Conservation (phyloP, 768 basidiomycete genomes). For the Cystobasidium onofrii region DNA sequence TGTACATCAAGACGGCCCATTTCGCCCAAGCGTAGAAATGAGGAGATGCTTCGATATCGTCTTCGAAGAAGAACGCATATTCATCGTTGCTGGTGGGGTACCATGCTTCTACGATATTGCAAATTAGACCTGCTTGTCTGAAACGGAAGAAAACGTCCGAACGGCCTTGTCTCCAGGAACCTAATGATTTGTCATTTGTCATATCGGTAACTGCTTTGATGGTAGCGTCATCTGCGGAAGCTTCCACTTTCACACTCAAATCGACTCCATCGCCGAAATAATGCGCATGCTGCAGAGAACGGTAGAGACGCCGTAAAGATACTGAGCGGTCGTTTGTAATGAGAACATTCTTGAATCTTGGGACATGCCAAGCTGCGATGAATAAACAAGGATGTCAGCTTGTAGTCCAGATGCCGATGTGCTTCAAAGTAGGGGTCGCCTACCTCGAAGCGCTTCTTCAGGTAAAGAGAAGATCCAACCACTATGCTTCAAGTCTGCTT, state of each 20-base stretch:
- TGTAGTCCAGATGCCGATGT: background rate
- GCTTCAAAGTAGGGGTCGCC: conserved; percentile 36
- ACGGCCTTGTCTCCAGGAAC: conserved; percentile 58
- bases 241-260: conserved; percentile 68
- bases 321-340: conserved; percentile 68
- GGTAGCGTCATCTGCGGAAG: conserved; percentile 58
- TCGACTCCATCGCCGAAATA: conserved; percentile 63
- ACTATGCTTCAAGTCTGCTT: conserved; percentile 51
- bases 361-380: conserved; percentile 62
- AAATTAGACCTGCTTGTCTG: conserved; percentile 65
- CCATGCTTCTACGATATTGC: conserved; percentile 82
- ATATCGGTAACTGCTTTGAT: background rate
- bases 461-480: conserved; percentile 61
- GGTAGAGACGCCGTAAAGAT: conserved; percentile 61
- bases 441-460: conserved; percentile 57
- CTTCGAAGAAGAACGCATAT: conserved; percentile 72
- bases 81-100: conserved; percentile 64
- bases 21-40: conserved; percentile 77
- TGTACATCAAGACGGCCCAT: conserved; percentile 64
- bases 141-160: conserved; percentile 62
- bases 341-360: conserved; percentile 60
- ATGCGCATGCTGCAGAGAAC: conserved; percentile 54
- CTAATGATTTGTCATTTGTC: conserved; percentile 46
- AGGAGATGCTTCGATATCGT: conserved; percentile 75
- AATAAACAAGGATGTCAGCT: background rate